Base-by-base conservation (phyloP, 2,329 filamentous ascomycete genomes). In the Fusarium tanahbumbuense region DNA sequence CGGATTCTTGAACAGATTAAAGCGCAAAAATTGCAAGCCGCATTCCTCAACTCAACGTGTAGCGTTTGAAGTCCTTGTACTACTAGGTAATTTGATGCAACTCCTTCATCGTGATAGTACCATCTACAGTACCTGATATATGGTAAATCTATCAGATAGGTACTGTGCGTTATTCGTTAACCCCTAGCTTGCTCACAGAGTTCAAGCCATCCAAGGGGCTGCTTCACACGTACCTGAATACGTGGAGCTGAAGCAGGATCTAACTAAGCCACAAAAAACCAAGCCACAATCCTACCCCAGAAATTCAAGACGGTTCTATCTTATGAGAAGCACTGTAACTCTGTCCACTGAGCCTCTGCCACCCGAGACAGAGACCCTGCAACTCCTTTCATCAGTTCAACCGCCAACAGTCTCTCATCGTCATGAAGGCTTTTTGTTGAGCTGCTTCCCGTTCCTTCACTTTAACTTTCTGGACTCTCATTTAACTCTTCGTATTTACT, bases 341-440 rank as follows among this genome's bases (percentile, higher is more conserved):
- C 65, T 67, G 67, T 58, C 53, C 61, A 63, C 46, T 59, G 53
- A 57, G 64, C 55, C 66, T 64, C 67, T 70, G 50, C 49, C 55
- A 60, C 54, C 67, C 63, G 18, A 27, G 32, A 27, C 18, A n/a
- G 37, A 27, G 66, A 70, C 66, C 67, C 67, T 70, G 64, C 63
- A 54, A 71, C 67, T 70, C 67, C 67, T 70, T 70, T 70, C 67
- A 68, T 64, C 67, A 71, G 53, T 54, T 56, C 41, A 25, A 37
- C 42, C 30, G 53, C 54, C 54, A 63, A 49, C 54, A 64, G 47
- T 52, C 30, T 56, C 46, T 22, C 40, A 64, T 46, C 54, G 48
- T 45, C 67, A 70, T 71, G 67, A 68, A 28, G 55, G 50, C 55
- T 40, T 67, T 57, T 60, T 71, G 52, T 49, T 70, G 63, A 71